These are phyloP conservation scores for Trypanosoma cruzi DNA, from an alignment of 208 protist species.

Conservation along the genomic window DNA sequence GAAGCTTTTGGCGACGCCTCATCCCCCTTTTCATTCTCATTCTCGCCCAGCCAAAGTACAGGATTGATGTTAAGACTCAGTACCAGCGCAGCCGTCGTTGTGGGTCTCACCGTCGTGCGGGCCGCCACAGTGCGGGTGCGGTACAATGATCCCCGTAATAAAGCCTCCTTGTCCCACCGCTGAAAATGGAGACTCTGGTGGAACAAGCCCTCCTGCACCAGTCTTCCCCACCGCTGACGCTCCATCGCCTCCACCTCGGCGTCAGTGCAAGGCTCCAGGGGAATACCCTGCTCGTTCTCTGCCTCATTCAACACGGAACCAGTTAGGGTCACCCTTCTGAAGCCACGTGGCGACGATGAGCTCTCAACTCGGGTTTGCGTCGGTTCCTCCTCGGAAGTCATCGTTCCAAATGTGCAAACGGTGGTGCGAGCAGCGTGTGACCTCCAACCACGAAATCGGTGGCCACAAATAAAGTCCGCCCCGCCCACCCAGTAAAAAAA, in stretches of 20 bases:
- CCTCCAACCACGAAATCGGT: background rate
- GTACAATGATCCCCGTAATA: constrained; percentile 58
- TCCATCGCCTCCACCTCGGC: constrained; percentile 60
- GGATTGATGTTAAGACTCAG: constrained; percentile 72
- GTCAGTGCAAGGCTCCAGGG: constrained; percentile 36
- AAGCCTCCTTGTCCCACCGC: constrained; percentile 64
- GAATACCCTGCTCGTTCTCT: background rate
- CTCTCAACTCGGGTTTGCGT: background rate
- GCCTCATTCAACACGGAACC: background rate
- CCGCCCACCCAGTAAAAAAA: background rate
- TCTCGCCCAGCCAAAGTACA: constrained; percentile 44
- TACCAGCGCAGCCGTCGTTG: constrained; percentile 64
- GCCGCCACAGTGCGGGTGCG: constrained; percentile 61
- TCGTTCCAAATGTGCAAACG: background rate
- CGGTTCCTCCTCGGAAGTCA: background rate
- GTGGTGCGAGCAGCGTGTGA: background rate
- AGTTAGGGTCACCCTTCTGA: background rate
- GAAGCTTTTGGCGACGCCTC: background rate
- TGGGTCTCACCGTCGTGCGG: constrained; percentile 48
- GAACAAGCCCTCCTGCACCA: constrained; percentile 74
- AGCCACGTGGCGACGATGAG: background rate
- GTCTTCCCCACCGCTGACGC: constrained; percentile 43
- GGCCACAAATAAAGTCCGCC: background rate
- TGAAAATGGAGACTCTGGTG: constrained; percentile 52
- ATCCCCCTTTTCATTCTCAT: constrained; percentile 27